A percentile compares a stretch with the other conserved stretches of the same genome.
Conservation (phyloP, 352 stramenopile species). For the Phytophthora cajani region DNA sequence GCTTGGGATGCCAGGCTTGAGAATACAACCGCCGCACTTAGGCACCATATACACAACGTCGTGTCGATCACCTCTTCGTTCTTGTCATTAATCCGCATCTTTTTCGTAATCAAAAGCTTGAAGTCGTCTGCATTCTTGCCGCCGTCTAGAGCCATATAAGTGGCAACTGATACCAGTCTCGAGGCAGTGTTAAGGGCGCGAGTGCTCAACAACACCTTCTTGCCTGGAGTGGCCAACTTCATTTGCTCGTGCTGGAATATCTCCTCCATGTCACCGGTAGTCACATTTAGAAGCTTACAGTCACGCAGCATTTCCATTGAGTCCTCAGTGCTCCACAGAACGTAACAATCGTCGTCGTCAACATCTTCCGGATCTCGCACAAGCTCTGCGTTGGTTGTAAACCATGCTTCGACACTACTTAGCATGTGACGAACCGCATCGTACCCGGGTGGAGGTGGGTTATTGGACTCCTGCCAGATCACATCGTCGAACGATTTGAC, state of each 20-base stretch:
- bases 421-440: slow-evolving; percentile 50
- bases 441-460: slow-evolving; percentile 36
- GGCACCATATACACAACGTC: slow-evolving; percentile 84
- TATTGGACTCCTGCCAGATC: slow-evolving; percentile 53
- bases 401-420: slow-evolving; percentile 56
- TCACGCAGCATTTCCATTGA: slow-evolving; percentile 62
- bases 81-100: slow-evolving; percentile 23
- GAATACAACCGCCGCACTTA: slow-evolving; percentile 83
- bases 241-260: slow-evolving; percentile 25
- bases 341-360: slow-evolving; percentile 41
- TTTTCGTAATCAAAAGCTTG: slow-evolving; percentile 60
- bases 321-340: slow-evolving; percentile 70
- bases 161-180: slow-evolving; percentile 62
- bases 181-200: slow-evolving; percentile 64
- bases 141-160: slow-evolving; percentile 76
- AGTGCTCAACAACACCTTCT: slow-evolving; percentile 45
- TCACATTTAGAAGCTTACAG: slow-evolving; percentile 27
- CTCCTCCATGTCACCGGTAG: slow-evolving; percentile 21
- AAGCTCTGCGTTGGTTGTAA: slow-evolving; percentile 40
- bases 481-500: slow-evolving; percentile 69
- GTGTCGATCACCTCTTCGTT: slow-evolving; percentile 51
- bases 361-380: slow-evolving; percentile 31
- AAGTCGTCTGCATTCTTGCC: slow-evolving; percentile 84
- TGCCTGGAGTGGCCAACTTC: slow-evolving; percentile 22
- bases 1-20: slow-evolving; percentile 59